These are phyloP conservation scores for Hyphopichia homilentoma DNA, from an alignment of 805 yeast species.

Conservation along the genomic window DNA sequence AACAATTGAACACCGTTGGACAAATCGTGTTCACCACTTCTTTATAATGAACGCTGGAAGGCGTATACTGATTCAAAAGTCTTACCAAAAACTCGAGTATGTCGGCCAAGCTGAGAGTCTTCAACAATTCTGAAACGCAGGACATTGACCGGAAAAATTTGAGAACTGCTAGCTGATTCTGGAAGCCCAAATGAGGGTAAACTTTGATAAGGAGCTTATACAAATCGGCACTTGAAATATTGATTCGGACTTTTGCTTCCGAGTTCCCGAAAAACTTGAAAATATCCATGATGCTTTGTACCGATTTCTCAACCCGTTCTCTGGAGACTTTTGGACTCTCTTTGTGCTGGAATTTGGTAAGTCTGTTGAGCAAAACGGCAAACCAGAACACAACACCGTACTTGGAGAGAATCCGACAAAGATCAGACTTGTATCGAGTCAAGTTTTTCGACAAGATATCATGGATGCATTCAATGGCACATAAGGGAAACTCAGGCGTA, in stretches of 20 bases:
- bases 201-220: conserved; percentile 41
- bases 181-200: conserved; percentile 24
- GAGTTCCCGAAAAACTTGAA: conserved; percentile 42
- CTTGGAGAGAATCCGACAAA: conserved; percentile 40
- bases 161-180: conserved; percentile 36
- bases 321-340: conserved; percentile 2
- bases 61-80: conserved; percentile 22
- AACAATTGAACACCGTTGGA: conserved; percentile 49
- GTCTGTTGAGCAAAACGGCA: conserved; percentile 33
- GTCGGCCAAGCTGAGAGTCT: conserved; percentile 33
- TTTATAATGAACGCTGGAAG: conserved; percentile 27
- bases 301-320: conserved; percentile 5
- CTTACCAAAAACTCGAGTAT: conserved; percentile 42
- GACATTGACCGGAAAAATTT: conserved; percentile 44
- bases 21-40: conserved; percentile 42
- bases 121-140: conserved; percentile 29
- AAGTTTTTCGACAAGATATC: conserved; percentile 32
- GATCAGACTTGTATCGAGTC: conserved; percentile 36
- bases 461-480: conserved; percentile 34
- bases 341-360: conserved; percentile 14
- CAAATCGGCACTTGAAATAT: conserved; percentile 34
- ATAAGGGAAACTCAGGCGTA: conserved; percentile 34
- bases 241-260: conserved; percentile 41
- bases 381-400: conserved; percentile 43
- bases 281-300: conserved; percentile 34